phyloP scores from a whole-genome alignment of 2,329 filamentous ascomycete genomes.

The Fusarium staphyleae region DNA sequence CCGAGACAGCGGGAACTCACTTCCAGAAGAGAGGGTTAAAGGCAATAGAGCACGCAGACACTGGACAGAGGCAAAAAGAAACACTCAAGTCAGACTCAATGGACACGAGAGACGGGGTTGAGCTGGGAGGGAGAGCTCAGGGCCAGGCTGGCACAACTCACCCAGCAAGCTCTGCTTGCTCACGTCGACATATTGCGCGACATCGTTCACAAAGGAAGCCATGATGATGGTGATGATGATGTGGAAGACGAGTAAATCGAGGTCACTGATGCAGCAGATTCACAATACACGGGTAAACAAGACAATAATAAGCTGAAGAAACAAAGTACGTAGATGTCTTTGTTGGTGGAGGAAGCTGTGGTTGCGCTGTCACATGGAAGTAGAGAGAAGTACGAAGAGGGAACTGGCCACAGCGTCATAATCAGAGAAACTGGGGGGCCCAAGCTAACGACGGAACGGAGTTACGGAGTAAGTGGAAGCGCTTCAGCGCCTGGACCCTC shows the following conservation, averaged over 20 bases:
- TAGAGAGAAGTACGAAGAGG: slow-evolving; percentile 31
- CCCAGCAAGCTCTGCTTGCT: slow-evolving; percentile 70
- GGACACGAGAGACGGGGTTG: slow-evolving; percentile 16
- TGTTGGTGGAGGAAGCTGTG: slow-evolving; percentile 7
- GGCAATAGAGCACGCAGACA: slow-evolving; percentile 80
- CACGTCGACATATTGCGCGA: slow-evolving; percentile 72
- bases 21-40: slow-evolving; percentile 99
- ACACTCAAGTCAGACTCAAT: slow-evolving; percentile 21
- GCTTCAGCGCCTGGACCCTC: background rate
- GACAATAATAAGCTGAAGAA: too few relatives aligned
- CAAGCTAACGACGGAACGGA: background rate
- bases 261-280: slow-evolving; percentile 32
- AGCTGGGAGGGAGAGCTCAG: slow-evolving; percentile 19
- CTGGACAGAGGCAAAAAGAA: slow-evolving; percentile 54
- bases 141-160: slow-evolving; percentile 52
- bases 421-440: slow-evolving; percentile 1
- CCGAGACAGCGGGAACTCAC: slow-evolving; percentile 62
- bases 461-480: background rate
- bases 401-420: slow-evolving; percentile 24
- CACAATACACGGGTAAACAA: slow-evolving; percentile 19
- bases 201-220: slow-evolving; percentile 50
- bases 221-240: slow-evolving; percentile 41
- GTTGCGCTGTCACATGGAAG: slow-evolving; percentile 33
- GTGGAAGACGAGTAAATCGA: slow-evolving; percentile 5
- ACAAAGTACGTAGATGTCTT: background rate